phyloP scores from a whole-genome alignment of 345 rosid genomes.

The Eucalyptus polyanthemos region DNA sequence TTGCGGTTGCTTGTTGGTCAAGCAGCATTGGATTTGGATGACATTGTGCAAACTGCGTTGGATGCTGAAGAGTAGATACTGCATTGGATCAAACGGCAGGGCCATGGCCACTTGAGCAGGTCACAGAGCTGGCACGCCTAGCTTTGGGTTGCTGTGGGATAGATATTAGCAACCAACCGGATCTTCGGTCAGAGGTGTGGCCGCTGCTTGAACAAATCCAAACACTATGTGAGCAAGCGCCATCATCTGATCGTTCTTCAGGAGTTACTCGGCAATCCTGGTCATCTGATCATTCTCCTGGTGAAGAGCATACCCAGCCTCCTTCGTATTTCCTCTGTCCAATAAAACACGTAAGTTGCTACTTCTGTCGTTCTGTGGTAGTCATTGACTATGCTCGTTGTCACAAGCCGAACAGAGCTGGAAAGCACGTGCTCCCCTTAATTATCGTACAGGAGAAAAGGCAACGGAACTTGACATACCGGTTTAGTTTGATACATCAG shows the following conservation, averaged over 20 bases:
- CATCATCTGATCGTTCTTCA: neutral
- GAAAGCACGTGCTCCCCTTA: neutral
- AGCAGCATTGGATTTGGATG: slow-evolving; percentile 33
- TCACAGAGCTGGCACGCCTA: slow-evolving; percentile 60
- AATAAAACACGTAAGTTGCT: slow-evolving; percentile 49
- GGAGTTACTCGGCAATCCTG: slow-evolving; percentile 42
- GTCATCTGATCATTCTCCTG: slow-evolving; percentile 7
- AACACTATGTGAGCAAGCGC: neutral
- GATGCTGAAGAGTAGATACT: slow-evolving; percentile 29
- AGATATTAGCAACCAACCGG: slow-evolving; percentile 50
- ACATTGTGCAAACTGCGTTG: slow-evolving; percentile 51
- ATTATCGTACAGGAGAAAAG: neutral
- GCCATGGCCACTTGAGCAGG: slow-evolving; percentile 86
- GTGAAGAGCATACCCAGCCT: slow-evolving; percentile 40
- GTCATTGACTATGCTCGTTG: neutral
- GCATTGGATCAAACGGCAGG: slow-evolving; percentile 79
- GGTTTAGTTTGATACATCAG: neutral
- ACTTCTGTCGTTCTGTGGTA: neutral
- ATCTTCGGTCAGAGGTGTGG: slow-evolving; percentile 70
- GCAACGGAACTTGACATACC: neutral
- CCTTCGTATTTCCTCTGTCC: slow-evolving; percentile 81
- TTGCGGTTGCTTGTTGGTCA: slow-evolving; percentile 64
- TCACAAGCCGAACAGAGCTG: neutral
- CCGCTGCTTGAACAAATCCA: slow-evolving; percentile 76
- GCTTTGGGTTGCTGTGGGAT: slow-evolving; percentile 78